Evolutionary conservation across 1,284 basidiomycete genomes (phyloP), one percentile per base, ranked within the genome.

Genomic region (Singerocomus inundabilis): DNA sequence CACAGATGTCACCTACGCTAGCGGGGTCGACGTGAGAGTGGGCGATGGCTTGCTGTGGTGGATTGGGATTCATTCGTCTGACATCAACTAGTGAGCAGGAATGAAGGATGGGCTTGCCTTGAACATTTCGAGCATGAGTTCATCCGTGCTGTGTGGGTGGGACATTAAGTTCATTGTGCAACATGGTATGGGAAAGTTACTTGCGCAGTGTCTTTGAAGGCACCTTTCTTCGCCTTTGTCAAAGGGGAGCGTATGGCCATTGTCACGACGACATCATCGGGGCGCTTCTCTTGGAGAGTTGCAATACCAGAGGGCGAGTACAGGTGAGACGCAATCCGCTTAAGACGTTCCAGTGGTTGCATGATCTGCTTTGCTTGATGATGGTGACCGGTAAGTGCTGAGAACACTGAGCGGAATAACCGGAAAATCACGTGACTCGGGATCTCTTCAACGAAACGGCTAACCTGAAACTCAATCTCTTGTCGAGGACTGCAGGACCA

Each of bases 241-340:
- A 90, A 64, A 1, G 87, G 85, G 3, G 85, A 87, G 21, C 89
- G 81, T 57, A 85, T 81, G 49, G 88, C 85, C 73, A 87, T 78
- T 2, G 86, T 90, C 55, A 91, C 82, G 61, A 91, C 89, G 9
- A 91, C 84, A 75, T 90, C 88, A 55, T 88, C 79, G 4, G 80
- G 79, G 44, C 67, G 75, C 65, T 87, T 84, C 34, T 67, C 70
- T 54, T 81, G 72, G 40, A 88, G 70, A 13, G 74, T 72, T 35
- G 61, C 56, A 15, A 61, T 34, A 21, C 78, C 79, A 6, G 68
- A 61, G 5, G 76, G 57, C 2, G 70, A 64, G 21, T 72, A 64
- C 47, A 87, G 67, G 58, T 87, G 85, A 44, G 81, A 79, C 37
- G 80, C 78, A 35, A 88, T 70, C 63, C 87, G 82, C 61, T 77